Evolutionary conservation across 768 basidiomycete species (phyloP), one percentile per base, ranked within the genome.

Genomic region (Galerina sulciceps): DNA sequence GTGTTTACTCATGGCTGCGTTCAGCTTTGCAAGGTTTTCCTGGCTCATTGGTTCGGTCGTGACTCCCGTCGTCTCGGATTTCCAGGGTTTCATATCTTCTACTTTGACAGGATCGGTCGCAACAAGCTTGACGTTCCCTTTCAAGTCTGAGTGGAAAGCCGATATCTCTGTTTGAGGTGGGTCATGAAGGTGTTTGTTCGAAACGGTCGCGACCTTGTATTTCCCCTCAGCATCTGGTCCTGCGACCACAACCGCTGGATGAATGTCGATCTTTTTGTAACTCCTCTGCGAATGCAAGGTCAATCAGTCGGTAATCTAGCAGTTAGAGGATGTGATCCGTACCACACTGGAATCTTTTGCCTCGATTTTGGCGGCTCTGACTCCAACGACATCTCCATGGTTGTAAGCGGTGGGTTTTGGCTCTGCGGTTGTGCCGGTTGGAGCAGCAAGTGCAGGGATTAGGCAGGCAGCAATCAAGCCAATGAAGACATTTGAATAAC

Each of bases 161-260:
- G 44, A 34, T 38, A 67, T 58, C 23, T 60, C 51, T 40, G 53
- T 56, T 57, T 66, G 68, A n/a, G 68, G 68, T 31, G 68, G 68
- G 52, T 65, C 46, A 22, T 63, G 40, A 1, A 66, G 68, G 3
- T 66, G 55, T 9, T 66, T 67, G 17, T 66, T 69, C 13, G 68
- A 69, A 41, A 69, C 65, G 63, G 66, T 69, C 4, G 63, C 63
- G n/a, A 69, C 58, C 4, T 37, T 42, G 37, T 67, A 67, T 42
- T 58, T 53, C 22, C 65, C 62, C 9, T 60, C 48, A 15, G 54
- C 53, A 38, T 55, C 48, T 10, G 63, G 63, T 1, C 60, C 62
- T 6, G 40, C 63, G 8, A 66, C 35, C 13, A 69, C 65, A 22
- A 69, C 65, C 3, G 65, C 68, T 14, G 68, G 68, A 37, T 69